Evolutionary conservation across 257 asterid genomes (phyloP), one percentile per base, ranked within the genome.

Genomic region (Forsythia viridissima): DNA sequence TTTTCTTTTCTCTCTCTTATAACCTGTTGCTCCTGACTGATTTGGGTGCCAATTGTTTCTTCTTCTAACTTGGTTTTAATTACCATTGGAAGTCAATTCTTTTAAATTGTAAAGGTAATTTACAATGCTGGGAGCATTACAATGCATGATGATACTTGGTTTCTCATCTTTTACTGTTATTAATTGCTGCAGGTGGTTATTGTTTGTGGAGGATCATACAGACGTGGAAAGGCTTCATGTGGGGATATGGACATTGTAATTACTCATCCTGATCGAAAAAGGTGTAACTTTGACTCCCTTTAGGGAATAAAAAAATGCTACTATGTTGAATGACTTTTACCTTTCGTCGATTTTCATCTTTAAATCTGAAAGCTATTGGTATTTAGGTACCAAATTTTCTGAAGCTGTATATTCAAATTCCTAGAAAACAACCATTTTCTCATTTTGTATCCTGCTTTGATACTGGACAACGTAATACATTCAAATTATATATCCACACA

Each of bases 191-290:
- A 95, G 99, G 96, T 88, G 52, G 79, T 43, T 70, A 80, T 95
- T 81, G 81, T 93, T 73, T 95, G 99, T 82, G 98, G 99, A 83
- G 99, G 98, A 83, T 95, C 98, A 75, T 95, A 87, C 72, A 90
- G 98, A 81, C 98, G 99, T 69, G 99, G 99, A 82, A 93, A 92
- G 84, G 86, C 94, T 76, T 80, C 97, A 73, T 93, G 99, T 84
- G 99, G 99, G 83, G 99, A 95, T 84, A 74, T 95, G 94, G 99
- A 95, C 77, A 81, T 93, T 81, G 90, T 95, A 78, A 81, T 93
- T 81, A 95, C 99, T 6, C 99, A 95, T 80, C 89, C 92, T 77
- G 99, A 95, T 90, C 92, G 97, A 40, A 88, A 83, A 88, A 93
- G 98, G 98, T 93, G 38, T 70, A 67, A 55, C 61, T 57, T 77